Base-by-base conservation (phyloP, 2,329 filamentous ascomycete genomes). In the Aspergillus sp. region DNA sequence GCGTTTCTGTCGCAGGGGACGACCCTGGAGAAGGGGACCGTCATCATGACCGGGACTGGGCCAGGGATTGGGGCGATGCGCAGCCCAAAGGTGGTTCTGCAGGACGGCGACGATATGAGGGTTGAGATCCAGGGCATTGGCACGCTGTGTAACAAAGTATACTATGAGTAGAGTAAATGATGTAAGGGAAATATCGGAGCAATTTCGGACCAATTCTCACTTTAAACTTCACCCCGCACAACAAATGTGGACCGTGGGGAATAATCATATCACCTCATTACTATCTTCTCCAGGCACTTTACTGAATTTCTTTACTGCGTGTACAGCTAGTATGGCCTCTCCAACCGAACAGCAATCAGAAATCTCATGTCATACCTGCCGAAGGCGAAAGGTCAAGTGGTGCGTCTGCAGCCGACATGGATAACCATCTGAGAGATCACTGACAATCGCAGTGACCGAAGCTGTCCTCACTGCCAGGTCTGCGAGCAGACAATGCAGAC, bases 21-120 rank as follows among this genome's bases (percentile, higher is more conserved):
- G 3, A 77, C 74, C 4, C 63, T 77, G 12, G 72, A 71, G 51
- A 62, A 63, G 11, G 75, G 75, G 7, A 75, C 73, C 2, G 50
- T 77, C 17, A 75, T 77, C 52, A 71, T 77, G 66, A 76, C 74
- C 7, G 75, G 75, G 19, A 78, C 77, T 1, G 73, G 72, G 0
- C 70, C 73, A 0, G 77, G 79, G 22, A 77, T 80, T 17, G 79
- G 79, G 5, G 70, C 72, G 3, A 74, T 75, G 64, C 69, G 74
- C 34, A 71, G 73, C 30, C 75, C 76, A 0, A 77, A 77, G 50
- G 66, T 77, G 20, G 71, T 69, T 6, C 57, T 79, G 40, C 68
- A 66, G 13, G 58, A 73, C 47, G 72, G 71, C 4, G 75, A 78
- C 63, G 71, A 75, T 50, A 75, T 78, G 50, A 63, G 70, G 34